A percentile compares a stretch with the other conserved stretches of the same genome.
Evolutionary conservation across 1,139 yeast species (phyloP).

Genomic region (Taiozyma onychis): DNA sequence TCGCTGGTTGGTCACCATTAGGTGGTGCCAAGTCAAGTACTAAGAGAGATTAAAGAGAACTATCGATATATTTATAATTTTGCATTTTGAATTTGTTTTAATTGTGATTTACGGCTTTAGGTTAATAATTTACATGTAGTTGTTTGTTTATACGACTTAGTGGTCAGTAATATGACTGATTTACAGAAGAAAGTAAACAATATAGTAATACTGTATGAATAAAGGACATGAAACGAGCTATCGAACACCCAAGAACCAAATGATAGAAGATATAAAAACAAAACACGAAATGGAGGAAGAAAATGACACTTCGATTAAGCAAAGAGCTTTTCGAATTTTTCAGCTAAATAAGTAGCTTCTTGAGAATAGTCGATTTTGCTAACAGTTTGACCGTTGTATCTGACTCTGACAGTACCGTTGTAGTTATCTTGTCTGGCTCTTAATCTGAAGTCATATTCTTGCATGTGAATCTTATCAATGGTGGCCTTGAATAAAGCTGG

Average conservation of each 20-base stretch:
- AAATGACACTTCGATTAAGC: slow-evolving; percentile 15
- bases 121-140: neutral
- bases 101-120: neutral
- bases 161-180: too few relatives aligned
- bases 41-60: neutral
- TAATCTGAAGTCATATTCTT: slow-evolving; percentile 67
- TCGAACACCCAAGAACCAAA: neutral
- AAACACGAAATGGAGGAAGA: neutral
- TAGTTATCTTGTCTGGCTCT: slow-evolving; percentile 82
- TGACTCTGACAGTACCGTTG: slow-evolving; percentile 70
- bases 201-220: neutral
- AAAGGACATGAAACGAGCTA: neutral
- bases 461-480: slow-evolving; percentile 52
- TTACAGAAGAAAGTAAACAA: neutral
- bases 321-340: slow-evolving; percentile 40
- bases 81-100: neutral
- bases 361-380: slow-evolving; percentile 51
- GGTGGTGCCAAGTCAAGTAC: neutral
- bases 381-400: slow-evolving; percentile 61
- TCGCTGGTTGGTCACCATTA: slow-evolving; percentile 40
- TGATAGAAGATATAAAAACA: neutral
- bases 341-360: slow-evolving; percentile 57
- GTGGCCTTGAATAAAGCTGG: slow-evolving; percentile 42
- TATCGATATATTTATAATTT: neutral
- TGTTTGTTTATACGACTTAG: neutral